Evolutionary conservation across 2,329 filamentous ascomycete genomes (phyloP).

Genomic region (Alternaria metachromatica): DNA sequence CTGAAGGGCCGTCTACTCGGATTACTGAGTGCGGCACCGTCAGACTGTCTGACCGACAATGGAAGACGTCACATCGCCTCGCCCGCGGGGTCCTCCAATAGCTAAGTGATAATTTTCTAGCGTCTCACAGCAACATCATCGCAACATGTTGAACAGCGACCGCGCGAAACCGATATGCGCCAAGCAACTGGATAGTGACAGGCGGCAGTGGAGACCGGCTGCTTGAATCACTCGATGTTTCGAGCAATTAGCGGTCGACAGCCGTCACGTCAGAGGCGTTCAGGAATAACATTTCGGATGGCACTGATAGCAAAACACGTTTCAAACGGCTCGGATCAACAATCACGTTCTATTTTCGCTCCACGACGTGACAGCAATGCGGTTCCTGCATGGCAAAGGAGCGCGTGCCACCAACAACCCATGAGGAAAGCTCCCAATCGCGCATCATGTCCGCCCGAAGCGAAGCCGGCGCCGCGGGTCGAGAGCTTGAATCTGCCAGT

Average conservation of each 20-base stretch:
- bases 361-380: background rate
- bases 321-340: conserved; percentile 1
- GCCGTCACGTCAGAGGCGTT: conserved; percentile 1
- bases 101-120: conserved; percentile 4
- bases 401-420: conserved; percentile 9
- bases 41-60: background rate
- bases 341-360: background rate
- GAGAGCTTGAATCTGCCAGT: conserved; percentile 16
- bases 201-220: background rate
- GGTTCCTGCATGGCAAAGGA: conserved; percentile 22
- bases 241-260: conserved; percentile 1
- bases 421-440: conserved; percentile 16
- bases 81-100: conserved; percentile 14
- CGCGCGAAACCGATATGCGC: conserved; percentile 4
- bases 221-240: conserved; percentile 28
- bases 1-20: background rate
- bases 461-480: conserved; percentile 25
- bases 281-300: background rate
- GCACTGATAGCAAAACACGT: conserved; percentile 1
- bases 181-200: background rate
- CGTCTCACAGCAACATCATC: conserved; percentile 4
- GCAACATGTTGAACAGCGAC: conserved; percentile 8
- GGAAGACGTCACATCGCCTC: conserved; percentile 18
- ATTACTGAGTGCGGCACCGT: background rate
- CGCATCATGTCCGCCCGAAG: conserved; percentile 11